Evolutionary conservation across 1,139 yeast species (phyloP), one percentile per base, ranked within the genome.

Genomic region (Kurtzmaniella natalensis): DNA sequence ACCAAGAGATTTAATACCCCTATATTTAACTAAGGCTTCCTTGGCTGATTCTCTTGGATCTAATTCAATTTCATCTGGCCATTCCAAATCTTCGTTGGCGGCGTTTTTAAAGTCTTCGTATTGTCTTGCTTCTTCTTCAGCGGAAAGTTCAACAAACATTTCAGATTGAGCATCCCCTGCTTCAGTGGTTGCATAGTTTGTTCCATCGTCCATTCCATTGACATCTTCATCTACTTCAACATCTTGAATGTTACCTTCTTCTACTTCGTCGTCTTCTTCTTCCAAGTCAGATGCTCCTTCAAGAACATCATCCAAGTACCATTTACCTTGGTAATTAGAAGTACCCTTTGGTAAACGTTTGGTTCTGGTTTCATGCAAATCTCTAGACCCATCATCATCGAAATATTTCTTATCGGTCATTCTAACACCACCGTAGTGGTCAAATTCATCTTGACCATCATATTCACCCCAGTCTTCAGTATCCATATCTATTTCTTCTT

Each of bases 41-140:
- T 73, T 76, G 10, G 86, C 98, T 8, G 83, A 72, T 45, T 76
- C 88, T 4, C 61, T 53, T 20, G 97, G 96, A 35, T 72, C 75
- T 32, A 92, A 63, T 56, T 94, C 97, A 37, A 89, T 62, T 60
- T 94, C 98, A 60, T 94, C 99, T 0, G 98, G 97, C 66, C 88
- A 92, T 48, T 92, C 96, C 29, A 79, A 71, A 53, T 92, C 96
- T 33, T 88, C 96, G 41, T 74, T 74, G 43, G 81, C 95, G 38
- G 76, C 60, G 28, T 71, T 69, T 51, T 95, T 76, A 60, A 70
- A 87, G 47, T 72, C 78, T 37, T 72, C 64, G 43, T 88, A 66
- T 57, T 88, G 96, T 46, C 78, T 72, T 43, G 76, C 78, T 57
- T 88, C 96, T 49, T 88, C 96, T 46, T 85, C 95, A 14, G 82